Evolutionary conservation across 495 filamentous ascomycete genomes (phyloP).

Genomic region (Penicillium alfredii): DNA sequence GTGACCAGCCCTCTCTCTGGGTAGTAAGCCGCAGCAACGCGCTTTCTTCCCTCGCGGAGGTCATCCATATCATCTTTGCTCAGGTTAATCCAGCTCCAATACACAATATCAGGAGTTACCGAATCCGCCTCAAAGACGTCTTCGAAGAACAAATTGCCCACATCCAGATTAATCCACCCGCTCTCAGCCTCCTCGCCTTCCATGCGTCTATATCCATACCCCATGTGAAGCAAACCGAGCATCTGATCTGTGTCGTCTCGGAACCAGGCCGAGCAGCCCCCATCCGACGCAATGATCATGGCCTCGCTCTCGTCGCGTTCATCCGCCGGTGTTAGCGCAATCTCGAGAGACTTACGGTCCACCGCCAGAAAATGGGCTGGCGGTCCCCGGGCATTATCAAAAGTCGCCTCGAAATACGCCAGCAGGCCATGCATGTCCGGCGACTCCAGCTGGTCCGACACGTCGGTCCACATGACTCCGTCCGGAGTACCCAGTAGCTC

Average conservation of each 20-base stretch:
- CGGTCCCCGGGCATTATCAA: neutral
- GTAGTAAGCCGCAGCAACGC: too few species aligned
- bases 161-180: too few species aligned
- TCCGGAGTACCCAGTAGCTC: neutral
- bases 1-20: too few species aligned
- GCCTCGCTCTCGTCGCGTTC: neutral
- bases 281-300: slow-evolving; percentile 1
- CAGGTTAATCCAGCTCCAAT: too few species aligned
- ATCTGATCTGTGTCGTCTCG: neutral
- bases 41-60: too few species aligned
- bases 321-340: neutral
- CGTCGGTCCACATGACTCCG: neutral
- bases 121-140: too few species aligned
- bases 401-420: neutral
- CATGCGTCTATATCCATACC: too few species aligned
- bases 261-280: neutral
- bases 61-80: too few species aligned
- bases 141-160: too few species aligned
- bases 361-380: neutral
- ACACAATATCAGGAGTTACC: too few species aligned
- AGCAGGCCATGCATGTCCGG: neutral
- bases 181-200: too few species aligned
- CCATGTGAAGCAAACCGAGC: too few species aligned
- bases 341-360: neutral
- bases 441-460: slow-evolving; percentile 1